Evolutionary conservation across 2,329 filamentous ascomycete genomes (phyloP).

Genomic region (Colletotrichum sidae): DNA sequence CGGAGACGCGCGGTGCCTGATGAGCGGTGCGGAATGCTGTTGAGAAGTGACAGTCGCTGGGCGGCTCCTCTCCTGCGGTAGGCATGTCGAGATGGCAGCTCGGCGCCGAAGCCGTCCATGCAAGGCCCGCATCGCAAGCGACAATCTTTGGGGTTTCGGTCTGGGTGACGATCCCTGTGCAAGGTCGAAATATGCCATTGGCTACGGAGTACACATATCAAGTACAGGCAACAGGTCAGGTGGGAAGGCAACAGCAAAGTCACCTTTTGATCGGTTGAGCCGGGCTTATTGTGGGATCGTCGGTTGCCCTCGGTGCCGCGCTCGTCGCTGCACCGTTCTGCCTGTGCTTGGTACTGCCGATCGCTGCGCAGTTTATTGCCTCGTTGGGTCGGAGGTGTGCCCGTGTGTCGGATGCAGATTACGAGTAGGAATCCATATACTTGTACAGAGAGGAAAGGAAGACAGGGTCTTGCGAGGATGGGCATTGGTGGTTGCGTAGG

Average conservation of each 20-base stretch:
- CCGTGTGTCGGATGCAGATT: too few relatives aligned
- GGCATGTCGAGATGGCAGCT: background rate
- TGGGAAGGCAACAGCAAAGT: background rate
- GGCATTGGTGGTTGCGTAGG: background rate
- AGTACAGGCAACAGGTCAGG: too few relatives aligned
- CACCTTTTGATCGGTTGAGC: conserved; percentile 23
- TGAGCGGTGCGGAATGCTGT: conserved; percentile 1
- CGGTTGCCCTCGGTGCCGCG: conserved; percentile 23
- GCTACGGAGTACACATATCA: background rate
- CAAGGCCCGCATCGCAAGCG: background rate
- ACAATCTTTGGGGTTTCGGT: conserved; percentile 5
- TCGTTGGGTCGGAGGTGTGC: background rate
- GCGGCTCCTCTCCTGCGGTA: too few relatives aligned
- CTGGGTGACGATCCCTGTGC: conserved; percentile 26
- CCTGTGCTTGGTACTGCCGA: conserved; percentile 28
- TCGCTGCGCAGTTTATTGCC: conserved; percentile 21
- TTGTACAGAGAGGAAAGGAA: background rate
- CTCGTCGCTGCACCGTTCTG: background rate
- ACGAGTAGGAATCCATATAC: too few relatives aligned
- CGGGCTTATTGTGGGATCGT: conserved; percentile 36
- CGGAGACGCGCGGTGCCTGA: conserved; percentile 24
- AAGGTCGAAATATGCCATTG: conserved; percentile 10
- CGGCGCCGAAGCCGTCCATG: conserved; percentile 21
- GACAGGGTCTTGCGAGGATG: too few relatives aligned
- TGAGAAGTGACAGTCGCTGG: conserved; percentile 8